These are phyloP conservation scores for Crithidia brevicula DNA, from an alignment of 208 protist species.

Conservation along the genomic window DNA sequence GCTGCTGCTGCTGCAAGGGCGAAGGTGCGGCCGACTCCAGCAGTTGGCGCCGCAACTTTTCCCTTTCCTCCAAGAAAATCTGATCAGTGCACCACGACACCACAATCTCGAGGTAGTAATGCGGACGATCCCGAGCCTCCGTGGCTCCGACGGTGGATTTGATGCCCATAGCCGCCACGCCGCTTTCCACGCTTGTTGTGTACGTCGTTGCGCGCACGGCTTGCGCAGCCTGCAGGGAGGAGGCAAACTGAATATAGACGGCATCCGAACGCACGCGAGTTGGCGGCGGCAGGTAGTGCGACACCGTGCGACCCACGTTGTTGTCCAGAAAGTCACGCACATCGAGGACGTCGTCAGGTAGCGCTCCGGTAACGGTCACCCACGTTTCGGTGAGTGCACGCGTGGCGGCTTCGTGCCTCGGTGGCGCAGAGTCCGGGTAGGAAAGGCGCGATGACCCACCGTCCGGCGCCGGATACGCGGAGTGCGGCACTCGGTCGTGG, in stretches of 20 bases:
- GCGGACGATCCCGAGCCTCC: neutral
- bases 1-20: neutral
- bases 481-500: conserved; percentile 15
- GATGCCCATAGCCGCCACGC: conserved; percentile 20
- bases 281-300: conserved; percentile 39
- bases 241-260: conserved; percentile 72
- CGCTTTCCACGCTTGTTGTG: conserved; percentile 37
- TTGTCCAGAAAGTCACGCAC: conserved; percentile 81
- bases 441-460: too few species aligned
- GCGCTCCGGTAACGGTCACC: conserved; percentile 57
- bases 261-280: conserved; percentile 22
- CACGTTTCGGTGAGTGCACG: conserved; percentile 31
- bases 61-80: conserved; percentile 41
- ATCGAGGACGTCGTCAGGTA: conserved; percentile 42
- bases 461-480: conserved; percentile 14
- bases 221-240: conserved; percentile 43
- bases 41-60: conserved; percentile 27
- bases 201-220: conserved; percentile 44
- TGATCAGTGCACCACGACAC: conserved; percentile 59
- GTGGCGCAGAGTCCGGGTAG: neutral
- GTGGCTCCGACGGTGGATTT: conserved; percentile 1
- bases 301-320: conserved; percentile 68
- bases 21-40: conserved; percentile 10
- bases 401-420: neutral
- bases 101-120: conserved; percentile 29